phyloP scores from a whole-genome alignment of 2,329 filamentous ascomycete genomes.

The Monilinia aucupariae region DNA sequence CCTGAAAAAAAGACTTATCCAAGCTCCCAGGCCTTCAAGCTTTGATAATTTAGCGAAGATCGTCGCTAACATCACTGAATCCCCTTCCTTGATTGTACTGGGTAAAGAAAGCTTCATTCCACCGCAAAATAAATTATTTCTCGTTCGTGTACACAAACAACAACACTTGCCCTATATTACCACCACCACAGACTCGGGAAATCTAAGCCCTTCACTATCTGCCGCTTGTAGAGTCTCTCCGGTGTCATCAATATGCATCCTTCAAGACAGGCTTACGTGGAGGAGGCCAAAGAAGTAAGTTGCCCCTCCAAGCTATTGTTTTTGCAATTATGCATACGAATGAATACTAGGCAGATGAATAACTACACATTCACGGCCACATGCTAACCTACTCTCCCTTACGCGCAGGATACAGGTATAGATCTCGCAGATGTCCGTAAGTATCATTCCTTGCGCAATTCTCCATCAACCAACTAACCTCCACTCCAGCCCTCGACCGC shows the following conservation, averaged over 20 bases:
- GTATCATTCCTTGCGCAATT: slow-evolving; percentile 36
- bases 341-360: slow-evolving; percentile 5
- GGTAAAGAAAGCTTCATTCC: slow-evolving; percentile 7
- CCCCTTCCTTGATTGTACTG: background rate
- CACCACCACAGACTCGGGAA: background rate
- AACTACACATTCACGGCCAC: background rate
- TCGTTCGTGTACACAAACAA: background rate
- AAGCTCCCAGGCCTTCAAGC: slow-evolving; percentile 1
- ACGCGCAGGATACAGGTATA: slow-evolving; percentile 42
- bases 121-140: slow-evolving; percentile 2
- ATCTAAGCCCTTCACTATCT: background rate
- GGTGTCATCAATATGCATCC: slow-evolving; percentile 62
- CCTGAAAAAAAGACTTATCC: background rate
- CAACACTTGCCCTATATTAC: background rate
- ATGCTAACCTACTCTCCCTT: slow-evolving; percentile 16
- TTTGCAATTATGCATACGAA: background rate
- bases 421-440: slow-evolving; percentile 59
- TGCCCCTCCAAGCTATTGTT: slow-evolving; percentile 8
- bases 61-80: slow-evolving; percentile 8
- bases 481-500: slow-evolving; percentile 60
- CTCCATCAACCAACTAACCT: background rate
- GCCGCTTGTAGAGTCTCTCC: background rate
- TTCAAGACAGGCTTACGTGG: slow-evolving; percentile 86
- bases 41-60: slow-evolving; percentile 7
- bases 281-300: slow-evolving; percentile 71